Evolutionary conservation across 2,329 filamentous ascomycete species (phyloP).

Genomic region (Epichloe bromicola): DNA sequence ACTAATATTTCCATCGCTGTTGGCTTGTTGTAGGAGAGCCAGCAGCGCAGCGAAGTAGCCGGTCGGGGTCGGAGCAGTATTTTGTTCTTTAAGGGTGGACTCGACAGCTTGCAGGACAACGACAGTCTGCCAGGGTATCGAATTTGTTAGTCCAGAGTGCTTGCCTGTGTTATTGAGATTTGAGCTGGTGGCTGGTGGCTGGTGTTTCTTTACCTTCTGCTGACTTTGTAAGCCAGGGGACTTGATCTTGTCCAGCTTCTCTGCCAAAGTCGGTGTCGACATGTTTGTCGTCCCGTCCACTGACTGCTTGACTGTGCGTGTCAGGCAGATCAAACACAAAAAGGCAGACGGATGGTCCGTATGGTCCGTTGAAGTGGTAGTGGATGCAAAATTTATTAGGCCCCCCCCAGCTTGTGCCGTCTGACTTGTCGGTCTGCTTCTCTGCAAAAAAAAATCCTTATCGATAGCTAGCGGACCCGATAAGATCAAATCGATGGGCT

Average conservation of each 20-base stretch:
- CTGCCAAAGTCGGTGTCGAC: slow-evolving; percentile 49
- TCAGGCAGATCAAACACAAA: not conserved
- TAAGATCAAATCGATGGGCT: slow-evolving; percentile 5
- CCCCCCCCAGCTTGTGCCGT: not conserved
- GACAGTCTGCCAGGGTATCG: slow-evolving; percentile 44
- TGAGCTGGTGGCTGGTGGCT: not conserved
- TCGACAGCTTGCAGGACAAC: slow-evolving; percentile 86
- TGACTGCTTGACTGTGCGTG: not conserved
- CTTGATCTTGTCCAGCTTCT: slow-evolving; percentile 95
- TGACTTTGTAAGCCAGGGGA: slow-evolving; percentile 93
- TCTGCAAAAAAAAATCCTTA: slow-evolving; percentile 13
- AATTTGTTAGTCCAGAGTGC: not conserved
- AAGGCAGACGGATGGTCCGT: not conserved
- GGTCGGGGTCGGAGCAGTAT: slow-evolving; percentile 69
- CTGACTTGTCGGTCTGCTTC: not conserved
- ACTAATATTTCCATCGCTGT: slow-evolving; percentile 55
- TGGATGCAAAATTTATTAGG: slow-evolving; percentile 4
- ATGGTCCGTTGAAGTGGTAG: not conserved
- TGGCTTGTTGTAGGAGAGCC: slow-evolving; percentile 69
- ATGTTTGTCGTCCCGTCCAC: slow-evolving; percentile 14
- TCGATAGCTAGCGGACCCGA: slow-evolving; percentile 9
- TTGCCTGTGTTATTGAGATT: not conserved
- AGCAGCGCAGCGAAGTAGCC: slow-evolving; percentile 94
- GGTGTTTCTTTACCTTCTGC: slow-evolving; percentile 58
- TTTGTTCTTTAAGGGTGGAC: slow-evolving; percentile 80